A percentile compares a stretch with the other conserved stretches of the same genome.
Conservation (phyloP, 2,329 filamentous ascomycete genomes). For the Venturia effusa region DNA sequence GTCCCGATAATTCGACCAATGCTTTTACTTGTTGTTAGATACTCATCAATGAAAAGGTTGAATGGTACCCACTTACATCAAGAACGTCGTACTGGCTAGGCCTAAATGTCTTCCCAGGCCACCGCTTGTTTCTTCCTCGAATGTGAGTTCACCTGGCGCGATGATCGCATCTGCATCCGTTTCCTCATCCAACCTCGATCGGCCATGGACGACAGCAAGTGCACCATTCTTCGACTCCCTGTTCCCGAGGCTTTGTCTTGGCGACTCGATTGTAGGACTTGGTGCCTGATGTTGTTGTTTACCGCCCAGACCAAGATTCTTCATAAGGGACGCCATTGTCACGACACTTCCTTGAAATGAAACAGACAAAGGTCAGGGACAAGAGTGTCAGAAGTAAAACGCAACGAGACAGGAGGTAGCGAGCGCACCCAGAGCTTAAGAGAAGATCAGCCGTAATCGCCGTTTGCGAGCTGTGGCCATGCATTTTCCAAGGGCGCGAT, state of each 20-base stretch:
- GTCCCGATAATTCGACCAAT: conserved; percentile 7
- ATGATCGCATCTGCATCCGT: conserved; percentile 4
- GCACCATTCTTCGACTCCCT: not conserved
- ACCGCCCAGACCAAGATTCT: not conserved
- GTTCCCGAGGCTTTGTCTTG: not conserved
- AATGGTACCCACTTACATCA: not conserved
- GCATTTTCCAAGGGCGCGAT: not conserved
- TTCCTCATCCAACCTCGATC: not conserved
- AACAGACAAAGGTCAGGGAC: not conserved
- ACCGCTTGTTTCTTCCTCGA: conserved; percentile 1
- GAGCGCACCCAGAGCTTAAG: not conserved
- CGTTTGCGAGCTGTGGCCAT: not conserved
- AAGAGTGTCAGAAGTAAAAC: not conserved
- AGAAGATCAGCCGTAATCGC: not conserved
- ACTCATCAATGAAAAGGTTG: not conserved
- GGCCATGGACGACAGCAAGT: not conserved
- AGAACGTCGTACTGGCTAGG: not conserved
- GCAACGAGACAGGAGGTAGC: not conserved
- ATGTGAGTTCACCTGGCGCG: not conserved
- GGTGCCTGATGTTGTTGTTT: not conserved
- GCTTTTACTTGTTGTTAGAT: not conserved
- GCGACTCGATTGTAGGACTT: not conserved
- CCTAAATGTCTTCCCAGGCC: conserved; percentile 1
- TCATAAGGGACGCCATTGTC: not conserved
- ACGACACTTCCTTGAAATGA: not conserved